A percentile compares a stretch with the other conserved stretches of the same genome.
These are phyloP conservation scores for Nigrospora osmanthi DNA, from an alignment of 2,329 filamentous ascomycete genomes.

Conservation along the genomic window DNA sequence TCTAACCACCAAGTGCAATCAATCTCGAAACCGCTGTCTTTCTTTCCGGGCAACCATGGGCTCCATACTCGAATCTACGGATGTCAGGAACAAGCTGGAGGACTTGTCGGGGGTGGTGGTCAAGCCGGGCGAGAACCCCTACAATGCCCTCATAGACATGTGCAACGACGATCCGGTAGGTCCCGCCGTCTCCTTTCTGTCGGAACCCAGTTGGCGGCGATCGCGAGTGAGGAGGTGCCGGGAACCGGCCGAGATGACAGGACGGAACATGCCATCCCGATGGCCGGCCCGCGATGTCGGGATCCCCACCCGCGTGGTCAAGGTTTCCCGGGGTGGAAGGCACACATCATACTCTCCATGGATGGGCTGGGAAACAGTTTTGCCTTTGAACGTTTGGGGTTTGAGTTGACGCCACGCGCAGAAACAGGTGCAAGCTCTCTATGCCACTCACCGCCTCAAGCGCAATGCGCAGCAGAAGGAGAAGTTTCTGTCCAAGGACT, in stretches of 20 bases:
- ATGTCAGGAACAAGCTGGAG: slow-evolving; percentile 42
- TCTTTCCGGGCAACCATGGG: slow-evolving; percentile 17
- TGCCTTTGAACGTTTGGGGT: neutral
- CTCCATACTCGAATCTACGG: slow-evolving; percentile 27
- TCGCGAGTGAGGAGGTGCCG: no score
- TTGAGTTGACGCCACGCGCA: slow-evolving; percentile 22
- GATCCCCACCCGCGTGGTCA: no score
- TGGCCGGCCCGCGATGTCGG: no score
- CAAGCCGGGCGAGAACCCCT: slow-evolving; percentile 60
- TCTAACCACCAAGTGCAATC: no score
- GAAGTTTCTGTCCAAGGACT: slow-evolving; percentile 63
- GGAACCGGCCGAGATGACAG: no score
- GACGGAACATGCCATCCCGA: no score
- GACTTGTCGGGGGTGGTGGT: slow-evolving; percentile 44
- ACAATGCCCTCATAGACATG: slow-evolving; percentile 62
- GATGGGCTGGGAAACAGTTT: neutral
- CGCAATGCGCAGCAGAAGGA: slow-evolving; percentile 70
- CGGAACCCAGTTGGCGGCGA: neutral
- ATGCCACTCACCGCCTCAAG: slow-evolving; percentile 63
- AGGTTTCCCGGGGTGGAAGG: no score
- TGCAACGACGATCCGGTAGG: slow-evolving; percentile 61
- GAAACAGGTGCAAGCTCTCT: slow-evolving; percentile 63
- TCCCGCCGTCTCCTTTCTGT: slow-evolving; percentile 5
- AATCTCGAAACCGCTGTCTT: no score
- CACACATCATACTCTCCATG: no score